Base-by-base conservation (phyloP, 2,329 filamentous ascomycete genomes). In the Phialophora chinensis region DNA sequence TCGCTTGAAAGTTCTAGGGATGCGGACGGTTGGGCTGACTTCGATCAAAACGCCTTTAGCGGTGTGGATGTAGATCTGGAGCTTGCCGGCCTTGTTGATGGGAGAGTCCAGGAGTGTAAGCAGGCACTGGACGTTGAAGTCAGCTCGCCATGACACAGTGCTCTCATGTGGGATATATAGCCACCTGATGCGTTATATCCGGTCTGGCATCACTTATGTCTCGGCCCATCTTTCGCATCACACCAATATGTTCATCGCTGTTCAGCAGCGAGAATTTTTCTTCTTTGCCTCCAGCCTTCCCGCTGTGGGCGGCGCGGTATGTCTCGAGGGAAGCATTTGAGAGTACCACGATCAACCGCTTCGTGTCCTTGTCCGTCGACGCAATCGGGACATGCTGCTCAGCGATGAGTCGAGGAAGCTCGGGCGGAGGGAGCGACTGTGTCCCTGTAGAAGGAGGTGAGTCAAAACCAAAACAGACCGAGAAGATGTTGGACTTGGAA, bases 171-270 rank as follows among this genome's bases (percentile, higher is more conserved):
- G 63, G 55, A 65, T 65, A 49, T 56, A 65, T 66, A 68, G 63
- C 65, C 87, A 97, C 94, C 92, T 98, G 95, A 79, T 99, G 95
- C 54, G 95, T 97, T 75, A 99, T 99, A 80, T 99, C 95, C 53
- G 95, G 95, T 73, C 95, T 89, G 67, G 95, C 95, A 80, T 99
- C 95, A 78, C 93, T 97, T 72, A 99, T 98, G 78, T 99, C 95
- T 74, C 95, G 87, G 78, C 96, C 96, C 94, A 98, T 98, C 85
- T 98, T 99, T 76, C 95, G 90, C 93, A 99, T 97, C 72, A 98
- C 91, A 69, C 95, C 95, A 73, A 99, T 99, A 78, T 99, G 95
- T 81, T 99, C 95, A 77, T 99, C 95, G 80, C 93, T 97, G 85
- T 99, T 99, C 75, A 99, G 88, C 60, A 99, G 85, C 68, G 94